Evolutionary conservation across 768 basidiomycete genomes (phyloP), one percentile per base, ranked within the genome.

Genomic region (Russula ochroleuca): DNA sequence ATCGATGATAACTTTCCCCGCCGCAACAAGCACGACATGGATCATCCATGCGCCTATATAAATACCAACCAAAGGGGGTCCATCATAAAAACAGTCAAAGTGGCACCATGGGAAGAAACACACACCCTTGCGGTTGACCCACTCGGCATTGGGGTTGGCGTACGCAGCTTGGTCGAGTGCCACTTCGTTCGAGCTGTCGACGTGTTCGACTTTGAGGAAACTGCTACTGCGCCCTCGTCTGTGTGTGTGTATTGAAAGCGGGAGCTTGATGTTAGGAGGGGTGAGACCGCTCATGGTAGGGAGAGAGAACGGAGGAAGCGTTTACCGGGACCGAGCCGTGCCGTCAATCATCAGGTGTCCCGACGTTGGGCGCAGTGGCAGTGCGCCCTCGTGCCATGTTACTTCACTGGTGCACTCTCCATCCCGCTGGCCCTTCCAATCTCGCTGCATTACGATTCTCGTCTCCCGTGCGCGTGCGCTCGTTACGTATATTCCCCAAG

Each of bases 41-140:
- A 99, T 98, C 69, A 96, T 77, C 97, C 97, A 99, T 69, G 97
- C 95, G 63, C 97, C 96, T 98, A 69, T 4, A 41, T 28, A 28
- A 28, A 28, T 5, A 8, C 47, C 13, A 15, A 41, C 5, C 21
- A 49, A 5, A 49, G 14, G 48, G 48, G 25, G 15, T 19, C 13
- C 7, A 11, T 28, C 25, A 49, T 15, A 7, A 49, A 49, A 28
- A 2, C 23, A 28, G 25, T 17, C 25, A 49, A 49, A 7, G n/a
- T 15, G 25, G 7, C 5, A 28, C 8, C 14, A n/a, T 13, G 5
- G 15, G 8, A 25, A 9, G 8, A 5, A 19, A 57, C 56, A 72
- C 75, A 55, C 48, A 90, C 93, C 93, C 77, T 96, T 96, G 64
- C 88, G 84, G 70, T 96, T 94, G 72, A 96, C 93, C 93, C 93